Conservation (phyloP, 2,329 filamentous ascomycete genomes). For the Penicillium verrucosum region DNA sequence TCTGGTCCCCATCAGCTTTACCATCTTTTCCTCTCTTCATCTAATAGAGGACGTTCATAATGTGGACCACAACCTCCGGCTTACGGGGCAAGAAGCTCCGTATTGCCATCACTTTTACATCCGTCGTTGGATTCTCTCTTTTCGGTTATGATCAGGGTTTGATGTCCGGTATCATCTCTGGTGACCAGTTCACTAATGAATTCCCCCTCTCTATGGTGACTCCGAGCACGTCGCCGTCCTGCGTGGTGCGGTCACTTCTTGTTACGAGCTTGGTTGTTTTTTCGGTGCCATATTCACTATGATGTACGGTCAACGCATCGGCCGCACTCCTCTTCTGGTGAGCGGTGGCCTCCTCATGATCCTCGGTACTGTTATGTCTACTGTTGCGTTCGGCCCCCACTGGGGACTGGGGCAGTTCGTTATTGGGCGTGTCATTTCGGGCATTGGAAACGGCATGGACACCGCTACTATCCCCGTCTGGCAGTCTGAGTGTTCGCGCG, state of each 20-base stretch:
- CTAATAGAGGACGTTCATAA: constrained; percentile 11
- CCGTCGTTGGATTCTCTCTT: constrained; percentile 53
- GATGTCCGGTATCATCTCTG: constrained; percentile 32
- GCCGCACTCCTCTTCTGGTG: constrained; percentile 47
- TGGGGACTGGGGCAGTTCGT: constrained; percentile 44
- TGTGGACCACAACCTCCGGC: constrained; percentile 33
- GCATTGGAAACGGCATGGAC: constrained; percentile 37
- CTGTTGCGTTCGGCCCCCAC: constrained; percentile 18
- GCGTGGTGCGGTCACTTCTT: constrained; percentile 51
- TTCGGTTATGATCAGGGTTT: constrained; percentile 39
- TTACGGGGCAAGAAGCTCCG: constrained; percentile 25
- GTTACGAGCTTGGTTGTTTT: constrained; percentile 51
- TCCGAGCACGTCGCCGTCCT: constrained; percentile 39
- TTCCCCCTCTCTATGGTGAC: constrained; percentile 22
- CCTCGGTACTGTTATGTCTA: constrained; percentile 32
- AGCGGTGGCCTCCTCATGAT: constrained; percentile 52
- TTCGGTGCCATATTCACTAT: constrained; percentile 34
- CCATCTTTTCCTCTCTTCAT: neutral
- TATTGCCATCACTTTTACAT: constrained; percentile 28
- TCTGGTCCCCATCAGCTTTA: neutral
- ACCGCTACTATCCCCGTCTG: constrained; percentile 41
- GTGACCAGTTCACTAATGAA: constrained; percentile 24
- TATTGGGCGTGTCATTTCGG: constrained; percentile 38
- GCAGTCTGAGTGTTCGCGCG: constrained; percentile 37
- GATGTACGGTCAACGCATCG: constrained; percentile 29